phyloP scores from a whole-genome alignment of 2,329 filamentous ascomycete genomes.

The Arachnomyces sp. region DNA sequence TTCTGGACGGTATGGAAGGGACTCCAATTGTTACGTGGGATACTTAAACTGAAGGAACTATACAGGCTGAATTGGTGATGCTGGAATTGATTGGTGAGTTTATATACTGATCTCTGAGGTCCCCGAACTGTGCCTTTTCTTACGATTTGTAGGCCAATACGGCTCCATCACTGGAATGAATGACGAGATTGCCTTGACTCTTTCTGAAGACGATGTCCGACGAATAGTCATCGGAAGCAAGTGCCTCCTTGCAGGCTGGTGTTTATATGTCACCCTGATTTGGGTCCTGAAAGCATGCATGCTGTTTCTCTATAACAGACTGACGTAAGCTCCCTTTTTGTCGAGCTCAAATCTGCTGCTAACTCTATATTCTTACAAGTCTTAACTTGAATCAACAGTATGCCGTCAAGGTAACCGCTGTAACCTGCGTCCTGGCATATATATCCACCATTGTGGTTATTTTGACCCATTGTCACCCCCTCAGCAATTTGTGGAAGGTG shows the following conservation, averaged over 20 bases:
- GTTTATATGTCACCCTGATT: conserved; percentile 35
- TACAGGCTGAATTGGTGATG: conserved; percentile 14
- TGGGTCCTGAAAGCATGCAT: conserved; percentile 38
- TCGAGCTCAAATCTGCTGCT: background rate
- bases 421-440: conserved; percentile 25
- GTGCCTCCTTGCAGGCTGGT: conserved; percentile 31
- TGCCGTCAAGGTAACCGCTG: conserved; percentile 28
- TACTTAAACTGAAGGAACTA: background rate
- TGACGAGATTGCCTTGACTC: conserved; percentile 21
- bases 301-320: conserved; percentile 36
- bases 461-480: conserved; percentile 30
- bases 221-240: conserved; percentile 27
- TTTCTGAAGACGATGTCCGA: conserved; percentile 23
- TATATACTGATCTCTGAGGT: background rate
- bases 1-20: conserved; percentile 29
- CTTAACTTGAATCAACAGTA: conserved; percentile 32
- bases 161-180: conserved; percentile 34
- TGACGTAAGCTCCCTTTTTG: conserved; percentile 28
- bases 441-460: conserved; percentile 27
- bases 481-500: conserved; percentile 35
- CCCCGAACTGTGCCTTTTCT: background rate
- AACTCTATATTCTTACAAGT: conserved; percentile 12
- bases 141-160: conserved; percentile 22
- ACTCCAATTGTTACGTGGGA: background rate
- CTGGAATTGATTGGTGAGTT: conserved; percentile 17